phyloP scores from a whole-genome alignment of 1,284 basidiomycete species.

The Mycena citricolor region DNA sequence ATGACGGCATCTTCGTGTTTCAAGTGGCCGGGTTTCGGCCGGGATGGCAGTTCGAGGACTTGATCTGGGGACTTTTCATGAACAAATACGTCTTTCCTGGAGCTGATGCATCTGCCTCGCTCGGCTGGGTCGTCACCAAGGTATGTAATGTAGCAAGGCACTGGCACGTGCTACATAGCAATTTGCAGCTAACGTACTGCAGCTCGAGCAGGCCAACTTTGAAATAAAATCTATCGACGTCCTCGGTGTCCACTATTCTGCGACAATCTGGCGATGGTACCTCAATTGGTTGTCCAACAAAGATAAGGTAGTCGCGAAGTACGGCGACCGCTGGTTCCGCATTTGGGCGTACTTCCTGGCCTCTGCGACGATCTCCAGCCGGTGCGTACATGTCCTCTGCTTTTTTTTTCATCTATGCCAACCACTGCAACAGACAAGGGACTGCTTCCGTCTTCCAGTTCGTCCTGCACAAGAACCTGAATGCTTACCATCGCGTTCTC shows the following conservation, averaged over 20 bases:
- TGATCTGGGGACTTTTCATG: conserved; percentile 95
- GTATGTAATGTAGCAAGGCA: no score
- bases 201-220: conserved; percentile 90
- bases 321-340: conserved; percentile 91
- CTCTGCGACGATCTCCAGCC: conserved; percentile 70
- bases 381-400: conserved; percentile 39
- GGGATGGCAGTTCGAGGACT: conserved; percentile 96
- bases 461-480: conserved; percentile 96
- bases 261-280: conserved; percentile 94
- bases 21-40: conserved; percentile 96
- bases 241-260: conserved; percentile 93
- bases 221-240: conserved; percentile 97
- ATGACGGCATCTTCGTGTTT: conserved; percentile 93
- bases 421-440: conserved; percentile 73
- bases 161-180: no score
- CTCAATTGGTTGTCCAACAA: conserved; percentile 92
- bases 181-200: no score
- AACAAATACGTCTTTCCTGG: conserved; percentile 98
- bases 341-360: conserved; percentile 92
- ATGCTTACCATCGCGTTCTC: conserved; percentile 87
- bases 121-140: conserved; percentile 89
- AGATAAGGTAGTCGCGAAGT: conserved; percentile 84
- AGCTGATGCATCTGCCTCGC: conserved; percentile 92
- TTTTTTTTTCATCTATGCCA: conserved; percentile 1
- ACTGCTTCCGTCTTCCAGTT: conserved; percentile 92